Evolutionary conservation across 2,329 filamentous ascomycete species (phyloP), one percentile per base, ranked within the genome.

Genomic region (Emergomyces orientalis): DNA sequence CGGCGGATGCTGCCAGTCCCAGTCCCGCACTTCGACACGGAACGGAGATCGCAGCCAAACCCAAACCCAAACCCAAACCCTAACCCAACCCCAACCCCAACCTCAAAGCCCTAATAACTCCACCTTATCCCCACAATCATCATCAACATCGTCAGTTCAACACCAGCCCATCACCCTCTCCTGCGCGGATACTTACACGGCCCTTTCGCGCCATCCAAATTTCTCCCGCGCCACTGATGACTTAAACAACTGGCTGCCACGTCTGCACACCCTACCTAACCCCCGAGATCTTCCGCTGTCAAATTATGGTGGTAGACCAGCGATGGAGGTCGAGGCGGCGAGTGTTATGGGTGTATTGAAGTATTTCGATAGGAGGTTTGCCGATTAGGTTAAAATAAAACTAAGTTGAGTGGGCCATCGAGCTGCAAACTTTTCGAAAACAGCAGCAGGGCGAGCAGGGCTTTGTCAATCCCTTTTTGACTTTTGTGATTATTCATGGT

Each of bases 271-370:
- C 22, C 81, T 78, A 9, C 75, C 76, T 8, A 72, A 74, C 49
- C 74, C 76, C 0, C 69, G 71, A 58, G 70, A 77, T 47, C 65
- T 76, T 62, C 69, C 73, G 45, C 64, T 71, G 30, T 62, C 67
- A 9, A 66, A 65, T 14, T 65, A 69, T 19, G 63, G 61, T 63
- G 67, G 62, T 67, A 76, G 76, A 59, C 81, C 82, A 51, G 86
- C 88, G 0, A 86, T 91, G 69, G 89, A 92, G 72, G 88, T 92
- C 19, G 89, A 92, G 75, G 88, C 89, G 7, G 89, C 89, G 0
- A 91, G 88, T 73, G 90, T 92, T 62, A 91, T 92, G 89, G 88
- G 87, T 51, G 89, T 91, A n/a, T 76, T 92, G 64, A 89, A 89
- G 74, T 87, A 89, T 66, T 92, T 92, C 75, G 89, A 92, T 70